Conservation (phyloP, 2,329 filamentous ascomycete species). For the Colletotrichum tamarilloi region DNA sequence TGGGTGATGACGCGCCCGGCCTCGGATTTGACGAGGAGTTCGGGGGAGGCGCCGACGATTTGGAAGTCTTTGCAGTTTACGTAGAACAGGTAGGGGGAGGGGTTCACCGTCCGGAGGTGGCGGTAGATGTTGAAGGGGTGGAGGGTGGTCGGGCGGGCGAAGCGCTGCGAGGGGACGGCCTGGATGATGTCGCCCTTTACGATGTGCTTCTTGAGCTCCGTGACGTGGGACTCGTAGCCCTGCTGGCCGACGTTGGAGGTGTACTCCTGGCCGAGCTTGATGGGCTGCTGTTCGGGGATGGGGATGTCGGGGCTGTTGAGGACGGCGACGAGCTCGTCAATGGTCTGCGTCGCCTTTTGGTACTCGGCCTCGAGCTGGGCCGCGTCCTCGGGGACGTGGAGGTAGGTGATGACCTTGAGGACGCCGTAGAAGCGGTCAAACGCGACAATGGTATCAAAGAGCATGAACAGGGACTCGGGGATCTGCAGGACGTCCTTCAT, state of each 20-base stretch:
- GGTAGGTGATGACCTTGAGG: conserved; percentile 92
- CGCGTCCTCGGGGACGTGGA: conserved; percentile 72
- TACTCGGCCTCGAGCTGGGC: conserved; percentile 76
- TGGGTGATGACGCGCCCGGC: conserved; percentile 91
- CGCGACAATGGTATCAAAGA: conserved; percentile 93
- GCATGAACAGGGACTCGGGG: conserved; percentile 96
- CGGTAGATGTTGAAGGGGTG: conserved; percentile 99
- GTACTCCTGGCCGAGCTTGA: conserved; percentile 80
- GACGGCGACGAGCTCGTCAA: conserved; percentile 76
- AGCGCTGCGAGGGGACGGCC: conserved; percentile 93
- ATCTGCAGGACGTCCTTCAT: conserved; percentile 90
- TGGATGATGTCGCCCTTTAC: conserved; percentile 95
- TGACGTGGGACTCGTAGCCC: conserved; percentile 94
- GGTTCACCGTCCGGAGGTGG: conserved; percentile 95
- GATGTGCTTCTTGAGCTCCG: conserved; percentile 89
- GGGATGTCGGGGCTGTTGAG: conserved; percentile 81
- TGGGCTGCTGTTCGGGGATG: conserved; percentile 79
- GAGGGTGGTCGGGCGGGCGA: conserved; percentile 87
- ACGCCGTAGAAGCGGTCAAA: conserved; percentile 96
- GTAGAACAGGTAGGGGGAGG: conserved; percentile 97
- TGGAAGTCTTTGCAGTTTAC: conserved; percentile 92
- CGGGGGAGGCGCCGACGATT: conserved; percentile 93
- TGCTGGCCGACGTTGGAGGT: conserved; percentile 89
- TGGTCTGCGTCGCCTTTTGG: conserved; percentile 70
- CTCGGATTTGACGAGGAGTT: conserved; percentile 93